Evolutionary conservation across 2,329 filamentous ascomycete genomes (phyloP).

Genomic region (Mycosphaerella sp.): DNA sequence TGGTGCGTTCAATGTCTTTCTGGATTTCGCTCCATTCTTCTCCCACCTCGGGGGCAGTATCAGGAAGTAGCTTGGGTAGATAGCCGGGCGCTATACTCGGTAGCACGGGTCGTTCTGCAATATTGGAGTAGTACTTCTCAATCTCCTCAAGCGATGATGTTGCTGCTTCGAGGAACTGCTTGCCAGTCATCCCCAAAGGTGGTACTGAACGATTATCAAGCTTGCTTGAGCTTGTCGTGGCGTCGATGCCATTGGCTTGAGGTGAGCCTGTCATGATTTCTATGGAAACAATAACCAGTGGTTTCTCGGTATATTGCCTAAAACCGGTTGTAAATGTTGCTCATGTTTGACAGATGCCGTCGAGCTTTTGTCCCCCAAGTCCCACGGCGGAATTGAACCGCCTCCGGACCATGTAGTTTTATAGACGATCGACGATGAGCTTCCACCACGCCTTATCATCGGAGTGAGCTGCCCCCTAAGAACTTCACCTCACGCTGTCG

Average conservation of each 20-base stretch:
- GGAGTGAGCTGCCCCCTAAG: too few relatives aligned
- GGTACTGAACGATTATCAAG: conserved; percentile 29
- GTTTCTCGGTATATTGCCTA: too few relatives aligned
- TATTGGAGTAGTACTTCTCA: conserved; percentile 72
- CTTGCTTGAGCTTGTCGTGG: conserved; percentile 7
- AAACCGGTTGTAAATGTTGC: too few relatives aligned
- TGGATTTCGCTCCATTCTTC: conserved; percentile 76
- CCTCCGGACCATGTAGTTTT: too few relatives aligned
- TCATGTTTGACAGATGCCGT: too few relatives aligned
- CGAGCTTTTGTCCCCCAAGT: too few relatives aligned
- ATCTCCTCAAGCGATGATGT: conserved; percentile 78
- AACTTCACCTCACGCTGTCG: too few relatives aligned
- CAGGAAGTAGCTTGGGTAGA: conserved; percentile 70
- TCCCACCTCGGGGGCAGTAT: conserved; percentile 56
- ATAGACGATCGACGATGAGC: too few relatives aligned
- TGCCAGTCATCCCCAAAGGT: conserved; percentile 61
- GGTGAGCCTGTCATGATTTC: too few relatives aligned
- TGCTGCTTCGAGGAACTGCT: conserved; percentile 71
- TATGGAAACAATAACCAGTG: too few relatives aligned
- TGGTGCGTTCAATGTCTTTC: conserved; percentile 74
- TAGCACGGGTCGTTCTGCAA: conserved; percentile 65
- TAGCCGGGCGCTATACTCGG: conserved; percentile 80
- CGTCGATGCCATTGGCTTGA: conserved; percentile 8
- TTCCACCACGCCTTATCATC: too few relatives aligned
- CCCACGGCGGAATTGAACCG: too few relatives aligned